phyloP scores from a whole-genome alignment of 2,329 filamentous ascomycete species.

The Exophiala mesophila region DNA sequence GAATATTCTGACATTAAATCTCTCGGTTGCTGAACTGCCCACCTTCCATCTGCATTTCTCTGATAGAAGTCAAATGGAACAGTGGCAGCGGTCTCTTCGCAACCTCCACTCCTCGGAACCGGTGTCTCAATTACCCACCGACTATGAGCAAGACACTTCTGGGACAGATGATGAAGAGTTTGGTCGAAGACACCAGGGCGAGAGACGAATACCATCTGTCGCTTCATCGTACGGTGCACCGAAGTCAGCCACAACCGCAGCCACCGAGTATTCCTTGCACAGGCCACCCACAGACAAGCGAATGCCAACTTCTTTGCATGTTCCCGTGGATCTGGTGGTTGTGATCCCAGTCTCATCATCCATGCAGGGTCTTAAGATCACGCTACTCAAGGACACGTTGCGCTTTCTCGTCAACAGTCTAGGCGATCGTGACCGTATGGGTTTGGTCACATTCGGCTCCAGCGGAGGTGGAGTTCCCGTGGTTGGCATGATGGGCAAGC shows the following conservation, averaged over 20 bases:
- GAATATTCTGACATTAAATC: slow-evolving; percentile 77
- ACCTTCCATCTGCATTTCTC: slow-evolving; percentile 91
- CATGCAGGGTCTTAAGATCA: slow-evolving; percentile 99
- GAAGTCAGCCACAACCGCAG: slow-evolving; percentile 79
- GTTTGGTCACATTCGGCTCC: slow-evolving; percentile 92
- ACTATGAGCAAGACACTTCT: slow-evolving; percentile 74
- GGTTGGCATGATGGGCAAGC: slow-evolving; percentile 96
- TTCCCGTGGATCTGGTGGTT: slow-evolving; percentile 90
- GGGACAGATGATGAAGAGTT: slow-evolving; percentile 88
- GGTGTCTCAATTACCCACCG: slow-evolving; percentile 56
- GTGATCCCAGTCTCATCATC: slow-evolving; percentile 96
- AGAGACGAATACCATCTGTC: slow-evolving; percentile 72
- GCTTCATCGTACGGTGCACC: slow-evolving; percentile 76
- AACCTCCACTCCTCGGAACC: slow-evolving; percentile 71
- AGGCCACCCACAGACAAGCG: slow-evolving; percentile 36
- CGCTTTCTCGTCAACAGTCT: slow-evolving; percentile 87
- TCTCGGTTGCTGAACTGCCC: slow-evolving; percentile 87
- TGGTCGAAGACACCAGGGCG: slow-evolving; percentile 43
- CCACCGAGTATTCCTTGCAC: slow-evolving; percentile 84
- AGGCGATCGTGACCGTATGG: slow-evolving; percentile 93
- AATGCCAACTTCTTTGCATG: slow-evolving; percentile 61
- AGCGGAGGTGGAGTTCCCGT: slow-evolving; percentile 88
- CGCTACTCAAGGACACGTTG: slow-evolving; percentile 82
- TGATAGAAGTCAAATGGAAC: slow-evolving; percentile 74
- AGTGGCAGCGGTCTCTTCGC: slow-evolving; percentile 82